These are phyloP conservation scores for Tetracentron sinense DNA, from an alignment of 164 flowering plant species.

Conservation along the genomic window DNA sequence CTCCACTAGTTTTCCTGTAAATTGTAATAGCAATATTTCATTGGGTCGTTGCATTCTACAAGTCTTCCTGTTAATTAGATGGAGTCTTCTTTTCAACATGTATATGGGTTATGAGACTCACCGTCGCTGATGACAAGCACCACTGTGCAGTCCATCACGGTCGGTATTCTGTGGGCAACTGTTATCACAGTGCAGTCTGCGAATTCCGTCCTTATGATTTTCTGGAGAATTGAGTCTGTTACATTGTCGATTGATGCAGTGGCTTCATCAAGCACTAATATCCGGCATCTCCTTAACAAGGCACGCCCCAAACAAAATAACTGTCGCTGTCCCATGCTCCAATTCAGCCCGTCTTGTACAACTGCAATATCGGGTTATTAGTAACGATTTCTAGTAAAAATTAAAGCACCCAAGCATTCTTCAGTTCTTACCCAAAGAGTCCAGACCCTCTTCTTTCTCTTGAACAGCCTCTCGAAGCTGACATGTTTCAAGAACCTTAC, in stretches of 20 bases:
- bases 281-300: constrained; percentile 49
- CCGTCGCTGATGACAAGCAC: no score
- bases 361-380: no score
- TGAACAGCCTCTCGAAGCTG: no score
- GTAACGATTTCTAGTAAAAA: no score
- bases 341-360: constrained; percentile 52
- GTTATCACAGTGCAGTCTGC: constrained; percentile 65
- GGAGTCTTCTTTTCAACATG: neutral
- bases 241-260: constrained; percentile 76
- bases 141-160: constrained; percentile 66
- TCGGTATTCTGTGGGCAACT: constrained; percentile 69
- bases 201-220: constrained; percentile 52
- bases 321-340: no score
- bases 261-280: constrained; percentile 76
- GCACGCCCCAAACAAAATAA: no score
- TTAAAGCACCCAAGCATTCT: no score
- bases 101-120: constrained; percentile 16
- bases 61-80: neutral
- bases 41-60: neutral
- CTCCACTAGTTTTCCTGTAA: constrained; percentile 25
- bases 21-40: neutral
- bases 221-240: no score
- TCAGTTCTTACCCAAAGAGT: constrained; percentile 34
- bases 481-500: constrained; percentile 45
- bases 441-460: no score